phyloP scores from a whole-genome alignment of 108 stramenopile genomes.

The Cyclotella atomus region DNA sequence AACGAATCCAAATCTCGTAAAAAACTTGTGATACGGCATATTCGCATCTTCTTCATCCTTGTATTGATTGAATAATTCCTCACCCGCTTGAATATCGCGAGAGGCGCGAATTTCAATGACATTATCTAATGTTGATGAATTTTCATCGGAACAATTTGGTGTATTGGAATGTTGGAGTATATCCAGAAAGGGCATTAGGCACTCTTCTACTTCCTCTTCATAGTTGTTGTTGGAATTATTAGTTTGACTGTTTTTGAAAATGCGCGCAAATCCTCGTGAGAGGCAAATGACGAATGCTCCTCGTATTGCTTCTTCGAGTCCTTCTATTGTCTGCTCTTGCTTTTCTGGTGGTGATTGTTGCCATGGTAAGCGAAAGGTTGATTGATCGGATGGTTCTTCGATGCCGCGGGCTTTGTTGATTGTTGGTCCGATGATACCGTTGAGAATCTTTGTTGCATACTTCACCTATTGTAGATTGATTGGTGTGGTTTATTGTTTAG shows the following conservation, averaged over 20 bases:
- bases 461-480: conserved; percentile 39
- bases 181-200: conserved; percentile 72
- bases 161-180: conserved; percentile 69
- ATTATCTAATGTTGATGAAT: conserved; percentile 38
- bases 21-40: conserved; percentile 81
- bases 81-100: conserved; percentile 41
- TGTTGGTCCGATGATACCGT: conserved; percentile 51
- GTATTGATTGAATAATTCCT: conserved; percentile 74
- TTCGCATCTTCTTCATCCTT: conserved; percentile 66
- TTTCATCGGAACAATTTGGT: conserved; percentile 53
- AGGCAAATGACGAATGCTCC: conserved; percentile 74
- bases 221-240: too few species aligned
- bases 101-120: conserved; percentile 66
- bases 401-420: conserved; percentile 62
- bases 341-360: conserved; percentile 21
- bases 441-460: conserved; percentile 59
- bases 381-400: neutral
- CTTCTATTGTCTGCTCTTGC: conserved; percentile 29
- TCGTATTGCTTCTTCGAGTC: conserved; percentile 64
- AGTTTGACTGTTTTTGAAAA: conserved; percentile 38
- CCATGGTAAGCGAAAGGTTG: conserved; percentile 54
- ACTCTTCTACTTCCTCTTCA: conserved; percentile 60
- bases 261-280: conserved; percentile 60
- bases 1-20: conserved; percentile 78
- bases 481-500: neutral